These are phyloP conservation scores for Didymella lethalis DNA, from an alignment of 2,329 filamentous ascomycete genomes.

Conservation along the genomic window DNA sequence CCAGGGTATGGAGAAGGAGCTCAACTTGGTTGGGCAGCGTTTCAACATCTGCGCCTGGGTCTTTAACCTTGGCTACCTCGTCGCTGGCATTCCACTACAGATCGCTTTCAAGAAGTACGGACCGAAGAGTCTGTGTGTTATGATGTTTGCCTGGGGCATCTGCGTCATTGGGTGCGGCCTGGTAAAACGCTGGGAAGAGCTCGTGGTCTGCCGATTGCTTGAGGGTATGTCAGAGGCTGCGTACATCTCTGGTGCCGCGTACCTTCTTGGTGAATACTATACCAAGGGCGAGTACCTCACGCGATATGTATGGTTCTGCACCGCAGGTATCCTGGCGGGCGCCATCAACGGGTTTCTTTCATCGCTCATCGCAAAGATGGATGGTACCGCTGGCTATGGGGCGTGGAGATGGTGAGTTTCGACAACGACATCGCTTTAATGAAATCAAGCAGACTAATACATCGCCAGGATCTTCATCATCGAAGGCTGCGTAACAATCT, in stretches of 20 bases:
- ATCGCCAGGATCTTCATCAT: slow-evolving; percentile 65
- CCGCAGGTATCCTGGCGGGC: slow-evolving; percentile 61
- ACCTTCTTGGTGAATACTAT: slow-evolving; percentile 53
- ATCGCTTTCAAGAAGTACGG: slow-evolving; percentile 47
- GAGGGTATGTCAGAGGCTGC: slow-evolving; percentile 45
- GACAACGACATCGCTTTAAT: neutral
- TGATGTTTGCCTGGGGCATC: slow-evolving; percentile 49
- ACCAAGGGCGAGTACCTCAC: slow-evolving; percentile 62
- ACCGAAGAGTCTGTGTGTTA: slow-evolving; percentile 43
- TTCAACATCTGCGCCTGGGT: slow-evolving; percentile 51
- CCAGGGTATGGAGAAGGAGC: slow-evolving; percentile 46
- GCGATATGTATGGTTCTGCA: slow-evolving; percentile 61
- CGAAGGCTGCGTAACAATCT: slow-evolving; percentile 63
- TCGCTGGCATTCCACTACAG: slow-evolving; percentile 46
- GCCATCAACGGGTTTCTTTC: slow-evolving; percentile 64
- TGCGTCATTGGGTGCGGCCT: slow-evolving; percentile 44
- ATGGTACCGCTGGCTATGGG: slow-evolving; percentile 33
- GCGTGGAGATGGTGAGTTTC: slow-evolving; percentile 43
- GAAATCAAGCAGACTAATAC: neutral
- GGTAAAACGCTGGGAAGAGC: slow-evolving; percentile 37
- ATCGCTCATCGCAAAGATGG: slow-evolving; percentile 50
- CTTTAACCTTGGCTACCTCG: slow-evolving; percentile 51
- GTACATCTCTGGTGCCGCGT: slow-evolving; percentile 40
- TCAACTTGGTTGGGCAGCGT: slow-evolving; percentile 45
- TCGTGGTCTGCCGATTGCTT: slow-evolving; percentile 41